Evolutionary conservation across 1,284 basidiomycete genomes (phyloP).

Genomic region (Stereum hirsutum): DNA sequence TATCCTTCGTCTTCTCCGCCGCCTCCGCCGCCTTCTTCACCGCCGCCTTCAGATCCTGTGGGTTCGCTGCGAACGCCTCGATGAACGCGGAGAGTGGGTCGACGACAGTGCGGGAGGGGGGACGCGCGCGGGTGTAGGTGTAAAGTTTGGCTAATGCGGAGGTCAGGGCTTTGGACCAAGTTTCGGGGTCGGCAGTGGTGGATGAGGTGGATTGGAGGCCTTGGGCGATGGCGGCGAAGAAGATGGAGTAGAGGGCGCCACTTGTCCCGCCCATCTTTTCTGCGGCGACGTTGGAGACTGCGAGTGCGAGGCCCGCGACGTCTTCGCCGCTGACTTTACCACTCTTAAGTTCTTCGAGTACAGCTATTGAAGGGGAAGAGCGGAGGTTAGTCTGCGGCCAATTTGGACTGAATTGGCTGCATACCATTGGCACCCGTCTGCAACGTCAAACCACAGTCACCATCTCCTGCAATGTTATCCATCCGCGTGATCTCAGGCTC

Average conservation of each 20-base stretch:
- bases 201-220: slow-evolving; percentile 43
- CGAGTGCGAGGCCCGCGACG: slow-evolving; percentile 55
- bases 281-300: slow-evolving; percentile 70
- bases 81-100: slow-evolving; percentile 88
- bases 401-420: no score
- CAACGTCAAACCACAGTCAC: slow-evolving; percentile 80
- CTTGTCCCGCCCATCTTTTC: slow-evolving; percentile 90
- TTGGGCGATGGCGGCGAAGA: slow-evolving; percentile 79
- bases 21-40: slow-evolving; percentile 59
- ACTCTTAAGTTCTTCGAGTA: slow-evolving; percentile 38
- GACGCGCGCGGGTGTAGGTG: slow-evolving; percentile 83
- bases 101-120: slow-evolving; percentile 84
- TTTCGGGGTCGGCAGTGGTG: slow-evolving; percentile 29
- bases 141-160: slow-evolving; percentile 68
- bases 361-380: slow-evolving; percentile 29
- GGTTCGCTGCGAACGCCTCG: slow-evolving; percentile 31
- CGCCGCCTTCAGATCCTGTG: slow-evolving; percentile 38
- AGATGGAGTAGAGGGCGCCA: slow-evolving; percentile 89
- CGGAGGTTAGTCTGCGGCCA: background rate
- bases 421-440: slow-evolving; percentile 57
- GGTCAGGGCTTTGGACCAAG: slow-evolving; percentile 57
- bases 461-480: slow-evolving; percentile 75
- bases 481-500: slow-evolving; percentile 86
- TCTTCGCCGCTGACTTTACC: slow-evolving; percentile 51
- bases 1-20: slow-evolving; percentile 62